Conservation (phyloP, 768 basidiomycete genomes). For the Auriscalpium orientale region DNA sequence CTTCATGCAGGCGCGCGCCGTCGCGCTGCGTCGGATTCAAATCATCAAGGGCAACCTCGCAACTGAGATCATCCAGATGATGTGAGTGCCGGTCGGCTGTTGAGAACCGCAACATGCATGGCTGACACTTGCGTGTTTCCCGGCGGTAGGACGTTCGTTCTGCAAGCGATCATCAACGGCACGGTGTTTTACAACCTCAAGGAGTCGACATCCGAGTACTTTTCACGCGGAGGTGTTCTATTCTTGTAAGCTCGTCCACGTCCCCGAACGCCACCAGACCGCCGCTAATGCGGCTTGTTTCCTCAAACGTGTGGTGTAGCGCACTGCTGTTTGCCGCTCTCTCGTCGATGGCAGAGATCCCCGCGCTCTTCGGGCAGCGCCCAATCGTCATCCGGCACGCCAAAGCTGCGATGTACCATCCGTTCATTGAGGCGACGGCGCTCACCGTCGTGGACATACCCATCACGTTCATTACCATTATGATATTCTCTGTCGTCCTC, state of each 20-base stretch:
- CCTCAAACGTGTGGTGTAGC: slow-evolving; percentile 22
- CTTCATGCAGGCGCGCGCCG: slow-evolving; percentile 29
- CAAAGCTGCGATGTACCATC: slow-evolving; percentile 56
- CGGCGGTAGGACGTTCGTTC: slow-evolving; percentile 41
- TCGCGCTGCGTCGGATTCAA: slow-evolving; percentile 28
- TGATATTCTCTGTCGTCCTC: slow-evolving; percentile 40
- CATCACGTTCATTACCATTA: slow-evolving; percentile 39
- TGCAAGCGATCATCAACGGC: slow-evolving; percentile 50
- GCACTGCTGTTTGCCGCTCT: slow-evolving; percentile 53
- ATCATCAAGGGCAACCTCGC: slow-evolving; percentile 26
- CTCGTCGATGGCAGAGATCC: slow-evolving; percentile 57
- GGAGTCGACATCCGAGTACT: slow-evolving; percentile 50
- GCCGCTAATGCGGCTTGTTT: background rate
- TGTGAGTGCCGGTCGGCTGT: slow-evolving; percentile 10
- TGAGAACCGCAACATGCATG: background rate
- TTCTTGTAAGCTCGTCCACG: slow-evolving; percentile 48
- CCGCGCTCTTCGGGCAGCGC: slow-evolving; percentile 46
- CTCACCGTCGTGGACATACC: slow-evolving; percentile 57
- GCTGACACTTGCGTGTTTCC: slow-evolving; percentile 6
- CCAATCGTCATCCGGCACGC: slow-evolving; percentile 52
- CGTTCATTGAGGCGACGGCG: slow-evolving; percentile 46
- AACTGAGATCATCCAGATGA: slow-evolving; percentile 21
- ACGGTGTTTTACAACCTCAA: slow-evolving; percentile 56
- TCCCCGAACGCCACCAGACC: background rate
- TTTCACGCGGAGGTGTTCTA: slow-evolving; percentile 71